Evolutionary conservation across 169 alveolate species (phyloP).

Genomic region (Plasmodium billcollinsi): DNA sequence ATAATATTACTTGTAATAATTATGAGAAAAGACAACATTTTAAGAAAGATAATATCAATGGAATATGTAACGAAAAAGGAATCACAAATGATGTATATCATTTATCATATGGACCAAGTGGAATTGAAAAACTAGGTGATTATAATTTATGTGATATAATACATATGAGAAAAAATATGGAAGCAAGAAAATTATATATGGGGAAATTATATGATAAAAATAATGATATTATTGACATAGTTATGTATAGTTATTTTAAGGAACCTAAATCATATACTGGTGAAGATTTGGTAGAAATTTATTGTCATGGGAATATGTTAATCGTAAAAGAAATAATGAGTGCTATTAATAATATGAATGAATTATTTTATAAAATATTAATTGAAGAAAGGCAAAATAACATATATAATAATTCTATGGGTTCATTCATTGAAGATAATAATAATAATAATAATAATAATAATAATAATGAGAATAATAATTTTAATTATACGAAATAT

Average conservation of each 20-base stretch:
- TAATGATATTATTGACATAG: conserved; percentile 16
- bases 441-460: neutral
- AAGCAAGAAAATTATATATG: conserved; percentile 15
- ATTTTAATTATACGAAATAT: neutral
- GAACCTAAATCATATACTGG: conserved; percentile 86
- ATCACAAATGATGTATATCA: neutral
- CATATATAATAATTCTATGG: conserved; percentile 19
- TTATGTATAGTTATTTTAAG: conserved; percentile 27
- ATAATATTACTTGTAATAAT: neutral
- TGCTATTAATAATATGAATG: conserved; percentile 19
- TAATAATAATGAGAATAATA: neutral
- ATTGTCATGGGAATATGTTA: conserved; percentile 84
- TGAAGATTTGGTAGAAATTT: conserved; percentile 87
- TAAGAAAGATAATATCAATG: too few relatives aligned
- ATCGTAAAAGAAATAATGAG: conserved; percentile 79
- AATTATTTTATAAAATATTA: conserved; percentile 11
- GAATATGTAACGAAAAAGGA: neutral
- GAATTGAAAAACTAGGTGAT: conserved; percentile 19
- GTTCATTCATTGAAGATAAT: neutral
- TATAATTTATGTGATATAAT: conserved; percentile 26
- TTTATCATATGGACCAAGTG: neutral
- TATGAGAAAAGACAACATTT: neutral
- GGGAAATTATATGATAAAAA: conserved; percentile 11
- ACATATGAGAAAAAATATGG: conserved; percentile 18
- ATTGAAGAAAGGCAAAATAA: conserved; percentile 54